Conservation (phyloP, 2,329 filamentous ascomycete species). For the Zymoseptoria brevis region DNA sequence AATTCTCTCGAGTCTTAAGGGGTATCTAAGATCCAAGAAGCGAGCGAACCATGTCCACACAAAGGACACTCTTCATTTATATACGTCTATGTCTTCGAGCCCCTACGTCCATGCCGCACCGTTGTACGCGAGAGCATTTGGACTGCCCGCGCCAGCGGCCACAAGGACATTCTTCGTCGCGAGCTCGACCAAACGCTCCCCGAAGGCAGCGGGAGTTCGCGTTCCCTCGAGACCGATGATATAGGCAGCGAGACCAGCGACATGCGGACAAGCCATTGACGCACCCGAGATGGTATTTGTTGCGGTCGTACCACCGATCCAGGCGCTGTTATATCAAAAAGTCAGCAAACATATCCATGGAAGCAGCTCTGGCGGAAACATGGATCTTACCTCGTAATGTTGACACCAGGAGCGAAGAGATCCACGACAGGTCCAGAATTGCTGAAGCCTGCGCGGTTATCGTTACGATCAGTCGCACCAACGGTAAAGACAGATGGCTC, state of each 20-base stretch:
- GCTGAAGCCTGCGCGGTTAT: slow-evolving; percentile 32
- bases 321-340: slow-evolving; percentile 24
- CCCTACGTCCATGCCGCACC: neutral
- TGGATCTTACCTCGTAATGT: slow-evolving; percentile 35
- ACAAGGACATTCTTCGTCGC: slow-evolving; percentile 9
- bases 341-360: too few relatives aligned
- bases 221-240: slow-evolving; percentile 16
- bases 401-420: slow-evolving; percentile 42
- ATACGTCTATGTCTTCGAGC: neutral
- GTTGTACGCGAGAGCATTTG: slow-evolving; percentile 7
- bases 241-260: slow-evolving; percentile 22
- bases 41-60: too few relatives aligned
- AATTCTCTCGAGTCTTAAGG: too few relatives aligned
- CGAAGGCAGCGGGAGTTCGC: slow-evolving; percentile 10
- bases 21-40: too few relatives aligned
- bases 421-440: slow-evolving; percentile 35
- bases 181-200: slow-evolving; percentile 8
- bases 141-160: slow-evolving; percentile 4
- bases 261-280: slow-evolving; percentile 33
- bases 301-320: slow-evolving; percentile 39
- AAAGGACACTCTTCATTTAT: neutral
- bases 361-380: too few relatives aligned
- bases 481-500: slow-evolving; percentile 28
- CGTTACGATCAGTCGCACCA: slow-evolving; percentile 28
- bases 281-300: slow-evolving; percentile 45